Evolutionary conservation across 78 protist species (phyloP).

Genomic region (Paulinella micropora): DNA sequence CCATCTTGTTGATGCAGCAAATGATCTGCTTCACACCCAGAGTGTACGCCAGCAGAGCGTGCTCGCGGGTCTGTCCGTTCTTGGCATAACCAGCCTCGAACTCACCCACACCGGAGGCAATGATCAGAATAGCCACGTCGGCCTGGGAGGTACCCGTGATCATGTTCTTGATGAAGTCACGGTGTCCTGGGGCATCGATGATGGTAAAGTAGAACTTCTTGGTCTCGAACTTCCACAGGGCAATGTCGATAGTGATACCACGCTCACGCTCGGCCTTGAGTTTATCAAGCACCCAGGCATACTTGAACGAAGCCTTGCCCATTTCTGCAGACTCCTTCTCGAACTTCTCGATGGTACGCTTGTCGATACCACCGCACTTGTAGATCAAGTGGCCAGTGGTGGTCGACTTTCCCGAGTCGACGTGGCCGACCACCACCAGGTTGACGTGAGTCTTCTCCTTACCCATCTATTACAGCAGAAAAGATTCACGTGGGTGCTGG

Average conservation of each 20-base stretch:
- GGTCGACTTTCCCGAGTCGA: slow-evolving; percentile 53
- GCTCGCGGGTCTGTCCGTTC: slow-evolving; percentile 57
- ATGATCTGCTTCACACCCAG: slow-evolving; percentile 49
- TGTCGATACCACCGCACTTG: slow-evolving; percentile 53
- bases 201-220: slow-evolving; percentile 88
- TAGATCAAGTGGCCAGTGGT: slow-evolving; percentile 59
- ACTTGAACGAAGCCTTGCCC: slow-evolving; percentile 94
- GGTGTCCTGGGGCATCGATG: slow-evolving; percentile 99
- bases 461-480: no score
- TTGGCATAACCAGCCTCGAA: slow-evolving; percentile 32
- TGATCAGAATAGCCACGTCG: slow-evolving; percentile 45
- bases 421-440: slow-evolving; percentile 19
- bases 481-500: no score
- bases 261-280: slow-evolving; percentile 88
- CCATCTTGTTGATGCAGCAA: slow-evolving; percentile 46
- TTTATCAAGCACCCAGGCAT: slow-evolving; percentile 94
- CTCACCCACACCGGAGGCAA: slow-evolving; percentile 38
- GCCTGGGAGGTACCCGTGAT: slow-evolving; percentile 95
- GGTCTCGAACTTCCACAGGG: slow-evolving; percentile 95
- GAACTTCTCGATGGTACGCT: slow-evolving; percentile 52
- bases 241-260: slow-evolving; percentile 61
- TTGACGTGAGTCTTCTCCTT: slow-evolving; percentile 6
- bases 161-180: slow-evolving; percentile 97
- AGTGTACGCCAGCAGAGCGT: slow-evolving; percentile 38
- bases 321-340: slow-evolving; percentile 78